These are phyloP conservation scores for Botrytis pseudocinerea DNA, from an alignment of 2,329 filamentous ascomycete genomes.

Conservation along the genomic window DNA sequence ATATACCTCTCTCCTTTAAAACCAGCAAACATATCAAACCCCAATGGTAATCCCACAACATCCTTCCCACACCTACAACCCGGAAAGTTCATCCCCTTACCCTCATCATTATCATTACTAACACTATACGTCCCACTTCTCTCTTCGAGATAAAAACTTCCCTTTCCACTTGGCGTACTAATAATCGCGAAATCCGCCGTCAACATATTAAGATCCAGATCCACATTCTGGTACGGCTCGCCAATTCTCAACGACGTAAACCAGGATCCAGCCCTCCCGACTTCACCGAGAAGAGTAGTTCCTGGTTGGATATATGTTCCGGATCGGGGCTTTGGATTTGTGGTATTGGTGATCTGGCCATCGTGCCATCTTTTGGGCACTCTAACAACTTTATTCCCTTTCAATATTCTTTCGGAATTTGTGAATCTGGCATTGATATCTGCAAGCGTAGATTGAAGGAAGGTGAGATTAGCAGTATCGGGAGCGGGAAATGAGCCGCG, in stretches of 20 bases:
- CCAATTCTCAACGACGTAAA: slow-evolving; percentile 29
- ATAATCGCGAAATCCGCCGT: slow-evolving; percentile 31
- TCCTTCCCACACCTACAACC: background rate
- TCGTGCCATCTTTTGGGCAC: slow-evolving; percentile 7
- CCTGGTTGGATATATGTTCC: slow-evolving; percentile 9
- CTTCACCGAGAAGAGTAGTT: slow-evolving; percentile 28
- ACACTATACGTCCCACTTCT: slow-evolving; percentile 32
- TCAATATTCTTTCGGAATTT: background rate
- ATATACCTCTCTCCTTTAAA: slow-evolving; percentile 18
- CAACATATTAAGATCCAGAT: slow-evolving; percentile 34
- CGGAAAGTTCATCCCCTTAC: slow-evolving; percentile 4
- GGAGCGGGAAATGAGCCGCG: slow-evolving; percentile 14
- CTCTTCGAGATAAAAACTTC: slow-evolving; percentile 27
- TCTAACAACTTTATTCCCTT: background rate
- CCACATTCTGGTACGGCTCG: slow-evolving; percentile 29
- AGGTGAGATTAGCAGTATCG: slow-evolving; percentile 6
- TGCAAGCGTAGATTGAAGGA: background rate
- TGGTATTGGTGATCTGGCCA: background rate
- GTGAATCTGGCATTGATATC: background rate
- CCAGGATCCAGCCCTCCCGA: slow-evolving; percentile 31
- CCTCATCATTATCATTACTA: slow-evolving; percentile 10
- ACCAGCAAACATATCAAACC: background rate
- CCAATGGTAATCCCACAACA: slow-evolving; percentile 1
- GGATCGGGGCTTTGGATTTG: background rate
- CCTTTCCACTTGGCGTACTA: slow-evolving; percentile 29